Evolutionary conservation across 495 filamentous ascomycete species (phyloP), one percentile per base, ranked within the genome.

Genomic region (Xylaria venustula): DNA sequence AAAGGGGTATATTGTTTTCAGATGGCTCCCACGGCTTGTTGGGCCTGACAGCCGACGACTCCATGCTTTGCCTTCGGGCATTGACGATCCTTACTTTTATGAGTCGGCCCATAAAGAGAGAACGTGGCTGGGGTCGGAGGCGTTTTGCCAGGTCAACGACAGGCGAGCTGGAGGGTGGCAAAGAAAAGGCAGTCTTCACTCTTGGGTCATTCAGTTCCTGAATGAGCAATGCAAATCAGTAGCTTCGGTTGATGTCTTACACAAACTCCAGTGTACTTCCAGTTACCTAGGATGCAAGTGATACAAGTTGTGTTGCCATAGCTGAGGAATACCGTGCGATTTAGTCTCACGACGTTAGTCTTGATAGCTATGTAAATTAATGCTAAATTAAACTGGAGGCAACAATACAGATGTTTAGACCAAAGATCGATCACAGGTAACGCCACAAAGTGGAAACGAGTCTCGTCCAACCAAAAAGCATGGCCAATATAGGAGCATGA

Each of bases 1-100:
- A 12, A 49, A 49, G 47, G 30, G 36, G 48, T 50, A 60, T 51
- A 60, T 60, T 60, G 57, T 45, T 44, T 44, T 50, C 48, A 42
- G 34, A 60, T 30, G 57, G 34, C 20, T 28, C 36, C 44, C 34
- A 52, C 57, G 57, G 57, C 57, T 60, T 42, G 23, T 30, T 60
- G 57, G 57, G 46, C 57, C 57, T 60, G 47, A 20, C 1, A 51
- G 46, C 57, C 57, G 57, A 44, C 19, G 14, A 47, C 32, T 36
- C 44, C 54, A 40, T 49, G 26, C 26, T 25, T 45, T 45, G 53
- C 4, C 54, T 40, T 37, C 28, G n/a, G 14, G 22, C 7, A 14
- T 48, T 19, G 54, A 26, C 22, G 54, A 58, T 58, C 54, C 48
- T 48, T 58, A 49, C 54, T 58, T 19, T 40, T 41, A 49, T 25